Percentiles rank a stretch among this genome's conserved stretches.
These are phyloP conservation scores for Neofusicoccum laricinum DNA, from an alignment of 2,329 filamentous ascomycete genomes.

Conservation along the genomic window DNA sequence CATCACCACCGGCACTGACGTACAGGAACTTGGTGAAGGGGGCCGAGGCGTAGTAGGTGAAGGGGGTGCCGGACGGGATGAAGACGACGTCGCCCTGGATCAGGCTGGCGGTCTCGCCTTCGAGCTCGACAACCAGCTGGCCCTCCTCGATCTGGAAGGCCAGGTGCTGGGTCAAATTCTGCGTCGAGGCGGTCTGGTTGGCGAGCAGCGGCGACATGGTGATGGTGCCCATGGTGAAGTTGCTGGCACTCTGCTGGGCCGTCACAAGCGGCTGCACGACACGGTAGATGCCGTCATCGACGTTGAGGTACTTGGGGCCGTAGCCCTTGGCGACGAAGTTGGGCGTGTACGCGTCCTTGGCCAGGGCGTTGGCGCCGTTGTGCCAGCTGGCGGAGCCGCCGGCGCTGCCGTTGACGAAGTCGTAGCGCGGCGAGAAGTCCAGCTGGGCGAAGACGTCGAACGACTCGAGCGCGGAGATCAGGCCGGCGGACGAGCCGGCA, in stretches of 20 bases:
- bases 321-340: conserved; percentile 48
- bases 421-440: conserved; percentile 39
- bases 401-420: conserved; percentile 43
- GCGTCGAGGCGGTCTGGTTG: conserved; percentile 20
- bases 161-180: conserved; percentile 26
- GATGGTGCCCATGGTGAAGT: conserved; percentile 46
- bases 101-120: conserved; percentile 27
- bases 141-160: conserved; percentile 42
- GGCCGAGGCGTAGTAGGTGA: conserved; percentile 31
- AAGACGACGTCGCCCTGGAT: conserved; percentile 40
- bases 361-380: conserved; percentile 35
- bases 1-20: conserved; percentile 23
- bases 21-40: conserved; percentile 26
- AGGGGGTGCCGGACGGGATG: conserved; percentile 32
- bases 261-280: conserved; percentile 46
- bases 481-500: conserved; percentile 27
- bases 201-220: conserved; percentile 32
- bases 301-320: conserved; percentile 46
- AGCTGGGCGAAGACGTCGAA: conserved; percentile 47
- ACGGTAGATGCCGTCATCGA: conserved; percentile 36
- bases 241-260: conserved; percentile 36
- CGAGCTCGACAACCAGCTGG: conserved; percentile 32
- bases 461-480: conserved; percentile 36
- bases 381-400: conserved; percentile 38
- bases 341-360: conserved; percentile 30